Percentiles rank a stretch among this genome's conserved stretches.
Conservation (phyloP, 2,329 filamentous ascomycete species). For the Botrytis fabae region DNA sequence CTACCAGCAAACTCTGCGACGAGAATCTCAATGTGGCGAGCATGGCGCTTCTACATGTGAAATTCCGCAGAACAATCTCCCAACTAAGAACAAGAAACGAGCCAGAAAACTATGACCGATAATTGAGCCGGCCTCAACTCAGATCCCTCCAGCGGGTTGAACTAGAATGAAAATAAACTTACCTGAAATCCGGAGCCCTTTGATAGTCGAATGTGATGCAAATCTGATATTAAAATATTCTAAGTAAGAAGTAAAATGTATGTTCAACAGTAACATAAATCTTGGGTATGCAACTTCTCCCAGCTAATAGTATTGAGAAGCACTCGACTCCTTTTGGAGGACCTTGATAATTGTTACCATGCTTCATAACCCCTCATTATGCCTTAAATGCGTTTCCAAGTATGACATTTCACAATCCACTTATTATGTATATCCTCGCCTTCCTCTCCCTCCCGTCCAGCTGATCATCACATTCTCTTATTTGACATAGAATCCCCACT, state of each 20-base stretch:
- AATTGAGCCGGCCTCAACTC: not conserved
- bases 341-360: not conserved
- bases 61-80: not conserved
- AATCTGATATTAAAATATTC: not conserved
- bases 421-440: not conserved
- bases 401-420: not conserved
- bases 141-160: not conserved
- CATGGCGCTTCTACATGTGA: not conserved
- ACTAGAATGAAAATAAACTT: not conserved
- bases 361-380: not conserved
- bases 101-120: not conserved
- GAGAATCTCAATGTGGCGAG: not conserved
- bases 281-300: not conserved
- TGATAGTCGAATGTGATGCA: not conserved
- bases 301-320: not conserved
- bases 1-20: not conserved
- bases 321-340: not conserved
- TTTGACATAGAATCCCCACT: conserved; percentile 69
- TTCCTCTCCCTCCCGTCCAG: not conserved
- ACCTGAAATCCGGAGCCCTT: not conserved
- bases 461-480: not conserved
- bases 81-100: not conserved
- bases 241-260: not conserved
- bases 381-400: not conserved
- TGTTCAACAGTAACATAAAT: not conserved